A percentile compares a stretch with the other conserved stretches of the same genome.
These are phyloP conservation scores for Picea sitchensis DNA, from an alignment of 75 land plant genomes.

Conservation along the genomic window DNA sequence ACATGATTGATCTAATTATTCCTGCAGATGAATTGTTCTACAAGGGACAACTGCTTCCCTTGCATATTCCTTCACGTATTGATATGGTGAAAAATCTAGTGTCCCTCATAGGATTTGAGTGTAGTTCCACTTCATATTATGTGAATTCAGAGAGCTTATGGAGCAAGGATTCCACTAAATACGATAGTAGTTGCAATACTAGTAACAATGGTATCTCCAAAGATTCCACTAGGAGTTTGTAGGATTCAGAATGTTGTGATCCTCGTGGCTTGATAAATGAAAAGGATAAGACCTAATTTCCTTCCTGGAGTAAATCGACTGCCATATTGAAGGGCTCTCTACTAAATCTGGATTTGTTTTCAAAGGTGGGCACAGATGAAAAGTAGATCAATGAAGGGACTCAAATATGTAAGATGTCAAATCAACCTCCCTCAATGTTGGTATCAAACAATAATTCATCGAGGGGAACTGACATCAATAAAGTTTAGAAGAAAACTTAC, in stretches of 20 bases:
- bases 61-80: conserved; percentile 49
- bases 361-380: conserved; percentile 9
- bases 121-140: background rate
- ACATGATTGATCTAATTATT: conserved; percentile 14
- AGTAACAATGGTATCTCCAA: conserved; percentile 3
- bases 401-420: too few species aligned
- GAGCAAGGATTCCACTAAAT: background rate
- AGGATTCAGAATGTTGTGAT: background rate
- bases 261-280: background rate
- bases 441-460: background rate
- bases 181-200: background rate
- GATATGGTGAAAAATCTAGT: conserved; percentile 36
- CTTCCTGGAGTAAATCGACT: background rate
- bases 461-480: background rate
- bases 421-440: background rate
- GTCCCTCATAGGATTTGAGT: background rate
- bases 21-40: conserved; percentile 72
- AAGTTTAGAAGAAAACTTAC: background rate
- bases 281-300: conserved; percentile 4
- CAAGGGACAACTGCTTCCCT: conserved; percentile 61
- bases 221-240: conserved; percentile 9
- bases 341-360: background rate
- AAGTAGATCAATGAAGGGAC: background rate
- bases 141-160: background rate
- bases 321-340: conserved; percentile 1